phyloP scores from a whole-genome alignment of 2,329 filamentous ascomycete genomes.

The Cladosporium velox region DNA sequence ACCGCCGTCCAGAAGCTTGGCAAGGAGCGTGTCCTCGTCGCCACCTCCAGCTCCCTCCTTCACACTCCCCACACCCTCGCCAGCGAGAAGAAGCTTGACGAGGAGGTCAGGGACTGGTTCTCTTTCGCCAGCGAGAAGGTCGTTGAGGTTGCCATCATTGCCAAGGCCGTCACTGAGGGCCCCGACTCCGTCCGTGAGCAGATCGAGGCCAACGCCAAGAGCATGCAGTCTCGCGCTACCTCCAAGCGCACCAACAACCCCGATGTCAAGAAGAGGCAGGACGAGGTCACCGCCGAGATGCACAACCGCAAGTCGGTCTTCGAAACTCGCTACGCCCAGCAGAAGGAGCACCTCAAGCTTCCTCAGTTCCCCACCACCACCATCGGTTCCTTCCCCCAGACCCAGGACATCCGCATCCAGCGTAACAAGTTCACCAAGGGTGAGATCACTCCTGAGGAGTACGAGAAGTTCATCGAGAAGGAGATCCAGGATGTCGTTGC shows the following conservation, averaged over 20 bases:
- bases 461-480: conserved; percentile 99
- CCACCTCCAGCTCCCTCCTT: conserved; percentile 95
- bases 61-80: conserved; percentile 98
- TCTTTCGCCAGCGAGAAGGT: conserved; percentile 97
- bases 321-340: conserved; percentile 77
- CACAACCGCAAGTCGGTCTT: conserved; percentile 94
- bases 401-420: conserved; percentile 94
- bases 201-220: conserved; percentile 96
- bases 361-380: conserved; percentile 98
- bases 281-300: conserved; percentile 77
- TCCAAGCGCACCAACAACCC: conserved; percentile 97
- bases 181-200: conserved; percentile 81
- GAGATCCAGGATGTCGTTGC: conserved; percentile 94
- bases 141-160: conserved; percentile 84
- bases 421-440: conserved; percentile 99
- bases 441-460: conserved; percentile 87
- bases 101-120: conserved; percentile 97
- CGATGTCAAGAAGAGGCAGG: conserved; percentile 93
- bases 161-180: conserved; percentile 94
- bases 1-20: conserved; percentile 90
- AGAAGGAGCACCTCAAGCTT: conserved; percentile 90
- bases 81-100: conserved; percentile 96
- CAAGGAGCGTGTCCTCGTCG: conserved; percentile 95
- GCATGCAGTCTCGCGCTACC: conserved; percentile 83
- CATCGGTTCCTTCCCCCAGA: conserved; percentile 99